Evolutionary conservation across 768 basidiomycete genomes (phyloP), one percentile per base, ranked within the genome.

Genomic region (Rhodosporidiobolus sp.): DNA sequence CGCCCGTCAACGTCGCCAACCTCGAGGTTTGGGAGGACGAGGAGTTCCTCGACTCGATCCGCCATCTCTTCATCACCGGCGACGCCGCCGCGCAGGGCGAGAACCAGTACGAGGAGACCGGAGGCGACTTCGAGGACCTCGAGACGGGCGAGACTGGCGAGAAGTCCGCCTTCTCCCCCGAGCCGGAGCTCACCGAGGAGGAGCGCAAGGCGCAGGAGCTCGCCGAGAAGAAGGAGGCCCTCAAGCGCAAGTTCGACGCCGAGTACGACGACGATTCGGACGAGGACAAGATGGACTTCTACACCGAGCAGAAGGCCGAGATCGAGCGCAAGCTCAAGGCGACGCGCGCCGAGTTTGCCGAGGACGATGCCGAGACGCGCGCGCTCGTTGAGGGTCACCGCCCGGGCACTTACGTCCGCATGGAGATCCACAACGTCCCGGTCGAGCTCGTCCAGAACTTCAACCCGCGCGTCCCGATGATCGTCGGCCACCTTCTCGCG

Each of bases 211-310:
- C 56, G 76, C 80, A 61, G 71, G 84, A 86, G 2, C 87, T 97
- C 48, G 87, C 89, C 16, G 85, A 86, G 43, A 97, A 95, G 83
- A 97, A 97, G 83, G 92, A 91, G 77, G 87, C 85, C 4, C 86
- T 97, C 70, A 96, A 96, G 82, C 88, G 88, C 75, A 94, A 95
- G 81, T 99, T 99, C 79, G 92, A 99, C 81, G 91, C 92, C 77
- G 90, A 95, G 81, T 97, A 97, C 81, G 93, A 96, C 80, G 78
- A 73, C 46, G 81, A 77, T 60, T 73, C 71, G 46, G 80, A 81
- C 71, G 82, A 80, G 26, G 82, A 80, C 43, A 89, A 90, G 77
- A 82, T 87, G 80, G 91, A 93, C 78, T 96, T 96, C 78, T 99
- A 96, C 83, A 87, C 89, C 60, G 87, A 89, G 79, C 88, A 90